Base-by-base conservation (phyloP, 2,329 filamentous ascomycete species). In the Stemphylium lycopersici region DNA sequence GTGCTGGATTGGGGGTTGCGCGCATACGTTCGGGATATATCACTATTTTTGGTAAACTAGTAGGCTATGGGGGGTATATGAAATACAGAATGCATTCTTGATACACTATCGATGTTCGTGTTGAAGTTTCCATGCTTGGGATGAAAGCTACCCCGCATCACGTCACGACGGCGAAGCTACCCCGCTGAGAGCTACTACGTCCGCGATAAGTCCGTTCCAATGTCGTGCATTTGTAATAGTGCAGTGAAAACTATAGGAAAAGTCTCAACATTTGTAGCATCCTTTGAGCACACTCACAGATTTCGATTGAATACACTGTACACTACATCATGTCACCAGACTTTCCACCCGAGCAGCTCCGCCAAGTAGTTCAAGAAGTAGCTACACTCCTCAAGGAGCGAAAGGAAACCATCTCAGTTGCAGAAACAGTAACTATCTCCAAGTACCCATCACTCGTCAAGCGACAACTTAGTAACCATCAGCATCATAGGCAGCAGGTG, bases 401-500 rank as follows among this genome's bases (percentile, higher is more conserved):
- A 49, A 78, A 80, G 55, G 82, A 87, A 66, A 86, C 80, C 31
- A 78, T 88, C 59, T 83, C 80, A 53, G 81, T 88, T 33, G 85
- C 83, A 48, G 86, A 88, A 70, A 88, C 85, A 16, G 81, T 83
- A 74, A 43, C 69, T 22, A 15, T 12, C 8, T 36, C 45, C 26
- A 29, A 10, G 7, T 29, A 29, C 3, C 7, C 11, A 2, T 3
- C 26, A 29, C 26, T 29, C 26, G 26, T 29, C 26, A 29, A 29
- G 26, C 26, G 26, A 29, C 26, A 11, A 29, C 26, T 29, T 11
- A 29, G 26, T 29, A 29, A 29, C 26, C 26, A 29, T 29, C n/a
- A 16, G 8, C n/a, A 22, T 20, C 13, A 6, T 13, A 84, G 81
- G 85, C 85, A 42, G 83, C 85, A 7, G 86, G 86, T 31, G 86